A percentile compares a stretch with the other conserved stretches of the same genome.
phyloP scores from a whole-genome alignment of 1,284 basidiomycete genomes.

The Xerocomus cyaneibrunnescens region DNA sequence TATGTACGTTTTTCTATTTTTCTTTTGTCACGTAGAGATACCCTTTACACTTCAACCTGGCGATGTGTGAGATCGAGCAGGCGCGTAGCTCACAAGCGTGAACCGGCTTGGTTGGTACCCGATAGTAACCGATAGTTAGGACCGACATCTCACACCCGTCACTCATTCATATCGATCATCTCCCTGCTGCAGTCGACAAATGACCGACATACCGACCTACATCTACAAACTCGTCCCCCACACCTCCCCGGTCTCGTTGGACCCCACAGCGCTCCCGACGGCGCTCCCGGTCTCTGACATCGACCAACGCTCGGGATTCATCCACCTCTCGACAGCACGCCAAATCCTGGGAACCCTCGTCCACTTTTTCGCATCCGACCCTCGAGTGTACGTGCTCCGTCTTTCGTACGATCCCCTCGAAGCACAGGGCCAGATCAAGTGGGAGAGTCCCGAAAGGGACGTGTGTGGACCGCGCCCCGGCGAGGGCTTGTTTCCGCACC shows the following conservation, averaged over 20 bases:
- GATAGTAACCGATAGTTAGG: no score
- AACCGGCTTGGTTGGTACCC: no score
- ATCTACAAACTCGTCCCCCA: conserved; percentile 31
- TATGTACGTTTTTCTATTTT: conserved; percentile 19
- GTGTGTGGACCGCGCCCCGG: conserved; percentile 28
- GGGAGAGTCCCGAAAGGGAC: conserved; percentile 26
- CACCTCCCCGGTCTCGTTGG: conserved; percentile 13
- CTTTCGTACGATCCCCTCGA: conserved; percentile 21
- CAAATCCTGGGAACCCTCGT: conserved; percentile 27
- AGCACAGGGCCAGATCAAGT: conserved; percentile 9
- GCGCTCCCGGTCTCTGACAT: conserved; percentile 28
- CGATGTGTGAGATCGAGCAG: not conserved
- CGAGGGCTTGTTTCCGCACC: conserved; percentile 31
- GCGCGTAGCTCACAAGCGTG: no score
- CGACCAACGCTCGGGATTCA: conserved; percentile 26
- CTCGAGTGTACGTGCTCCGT: conserved; percentile 24
- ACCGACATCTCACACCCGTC: no score
- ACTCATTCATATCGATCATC: not conserved
- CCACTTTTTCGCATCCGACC: conserved; percentile 23
- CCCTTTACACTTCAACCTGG: conserved; percentile 9
- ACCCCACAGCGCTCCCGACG: conserved; percentile 15
- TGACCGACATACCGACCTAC: conserved; percentile 23
- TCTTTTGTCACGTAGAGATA: conserved; percentile 22
- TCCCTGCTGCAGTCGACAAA: not conserved
- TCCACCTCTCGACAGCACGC: conserved; percentile 31